Evolutionary conservation across 2,329 filamentous ascomycete genomes (phyloP).

Genomic region (Exophiala sideris): DNA sequence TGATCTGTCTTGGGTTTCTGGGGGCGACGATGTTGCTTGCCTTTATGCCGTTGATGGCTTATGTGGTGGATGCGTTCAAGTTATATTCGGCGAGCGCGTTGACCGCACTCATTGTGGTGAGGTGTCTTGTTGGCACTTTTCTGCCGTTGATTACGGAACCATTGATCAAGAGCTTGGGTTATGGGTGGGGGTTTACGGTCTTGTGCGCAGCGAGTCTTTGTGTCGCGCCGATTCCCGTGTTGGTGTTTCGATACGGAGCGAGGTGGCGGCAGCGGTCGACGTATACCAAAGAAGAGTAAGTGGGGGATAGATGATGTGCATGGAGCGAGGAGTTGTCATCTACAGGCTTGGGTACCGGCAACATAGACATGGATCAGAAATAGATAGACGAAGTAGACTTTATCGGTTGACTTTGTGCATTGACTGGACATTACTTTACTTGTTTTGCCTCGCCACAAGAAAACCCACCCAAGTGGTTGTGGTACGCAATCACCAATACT

Average conservation of each 20-base stretch:
- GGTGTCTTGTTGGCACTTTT: conserved; percentile 29
- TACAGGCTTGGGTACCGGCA: too few relatives aligned
- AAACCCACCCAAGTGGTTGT: too few relatives aligned
- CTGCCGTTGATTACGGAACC: conserved; percentile 25
- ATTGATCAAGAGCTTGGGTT: conserved; percentile 25
- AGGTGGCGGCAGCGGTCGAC: conserved; percentile 20
- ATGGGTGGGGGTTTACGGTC: conserved; percentile 27
- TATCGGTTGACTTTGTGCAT: too few relatives aligned
- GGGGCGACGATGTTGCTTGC: conserved; percentile 21
- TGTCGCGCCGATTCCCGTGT: conserved; percentile 23
- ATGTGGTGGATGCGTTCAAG: conserved; percentile 30
- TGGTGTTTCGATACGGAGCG: conserved; percentile 22
- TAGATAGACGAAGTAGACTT: too few relatives aligned
- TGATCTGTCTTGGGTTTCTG: conserved; percentile 16
- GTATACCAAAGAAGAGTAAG: conserved; percentile 22
- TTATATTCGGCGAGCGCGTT: conserved; percentile 43
- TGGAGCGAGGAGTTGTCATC: not conserved
- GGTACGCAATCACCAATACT: not conserved
- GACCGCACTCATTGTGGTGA: conserved; percentile 27
- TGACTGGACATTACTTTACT: too few relatives aligned
- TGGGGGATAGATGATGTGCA: too few relatives aligned
- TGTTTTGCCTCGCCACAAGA: too few relatives aligned
- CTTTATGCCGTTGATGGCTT: conserved; percentile 25
- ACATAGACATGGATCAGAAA: too few relatives aligned
- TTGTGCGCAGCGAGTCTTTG: conserved; percentile 19